Evolutionary conservation across 257 asterid species (phyloP), one percentile per base, ranked within the genome.

Genomic region (Solanum chiquidenum): DNA sequence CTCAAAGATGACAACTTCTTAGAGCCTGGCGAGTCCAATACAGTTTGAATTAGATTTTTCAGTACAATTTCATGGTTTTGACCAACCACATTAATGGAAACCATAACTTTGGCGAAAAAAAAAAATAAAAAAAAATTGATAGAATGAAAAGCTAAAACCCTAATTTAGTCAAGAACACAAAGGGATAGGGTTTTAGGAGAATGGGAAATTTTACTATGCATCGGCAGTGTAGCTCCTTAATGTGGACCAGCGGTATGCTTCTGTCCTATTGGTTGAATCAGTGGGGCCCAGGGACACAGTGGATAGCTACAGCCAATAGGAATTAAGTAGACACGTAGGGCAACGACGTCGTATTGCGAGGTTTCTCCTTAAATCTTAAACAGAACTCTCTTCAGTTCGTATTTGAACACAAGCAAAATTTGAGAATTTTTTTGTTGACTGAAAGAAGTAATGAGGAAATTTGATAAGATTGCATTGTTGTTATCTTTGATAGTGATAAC

Each of bases 31-130:
- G 94, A 89, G 87, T 88, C 87, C 52, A 91, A 68, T 5, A 91
- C 90, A 21, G 87, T 87, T 86, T 92, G 93, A 71, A 94, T 88
- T 73, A 92, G 91, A 69, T 90, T 89, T 55, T 86, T 89, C 9
- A 95, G 91, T 18, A 90, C 87, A 42, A 44, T 58, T 83, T 89
- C 91, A 42, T 92, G 91, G 91, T 89, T 94, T 90, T 88, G 40
- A 23, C 95, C 93, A 3, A 92, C 35, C 42, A 90, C 88, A 88
- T 83, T 79, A 34, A 84, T 86, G 83, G 88, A 76, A 83, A 90
- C 93, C 95, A 95, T 93, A 27, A 89, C 75, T 86, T 88, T 71
- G 77, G 77, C 13, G 31, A 4, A 29, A 68, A 25, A 25, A 66
- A 6, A n/a, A n/a, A 5, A 5, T 11, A 23, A 62, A 55, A 11